phyloP scores from a whole-genome alignment of 73 alveolate genomes.

The Paramecium bursaria region DNA sequence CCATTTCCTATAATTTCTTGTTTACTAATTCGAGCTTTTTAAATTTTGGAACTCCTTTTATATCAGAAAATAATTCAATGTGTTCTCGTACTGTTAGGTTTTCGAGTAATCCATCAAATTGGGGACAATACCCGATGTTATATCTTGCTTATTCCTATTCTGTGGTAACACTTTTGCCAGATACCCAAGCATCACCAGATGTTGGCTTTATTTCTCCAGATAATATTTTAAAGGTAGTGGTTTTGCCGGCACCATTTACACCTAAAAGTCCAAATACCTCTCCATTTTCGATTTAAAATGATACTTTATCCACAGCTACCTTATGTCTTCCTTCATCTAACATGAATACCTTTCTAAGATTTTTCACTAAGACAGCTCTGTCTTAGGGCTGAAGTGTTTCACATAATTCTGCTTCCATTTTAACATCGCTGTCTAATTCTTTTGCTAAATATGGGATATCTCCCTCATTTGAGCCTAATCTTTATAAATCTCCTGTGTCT shows the following conservation, averaged over 20 bases:
- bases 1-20: conserved; percentile 91
- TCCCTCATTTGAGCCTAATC: conserved; percentile 11
- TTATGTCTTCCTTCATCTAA: conserved; percentile 68
- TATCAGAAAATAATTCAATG: conserved; percentile 90
- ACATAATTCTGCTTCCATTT: conserved; percentile 30
- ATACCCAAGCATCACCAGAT: conserved; percentile 88
- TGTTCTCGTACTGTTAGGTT: conserved; percentile 95
- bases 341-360: conserved; percentile 75
- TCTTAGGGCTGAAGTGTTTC: conserved; percentile 63
- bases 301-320: conserved; percentile 86
- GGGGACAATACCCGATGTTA: conserved; percentile 97
- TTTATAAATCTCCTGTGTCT: conserved; percentile 54
- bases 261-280: conserved; percentile 96
- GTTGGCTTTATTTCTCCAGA: conserved; percentile 94
- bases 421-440: conserved; percentile 70
- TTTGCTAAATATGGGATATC: conserved; percentile 40
- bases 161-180: conserved; percentile 82
- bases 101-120: conserved; percentile 94
- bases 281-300: conserved; percentile 89
- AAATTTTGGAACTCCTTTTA: conserved; percentile 92
- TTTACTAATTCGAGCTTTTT: conserved; percentile 76
- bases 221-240: conserved; percentile 91
- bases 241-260: conserved; percentile 97
- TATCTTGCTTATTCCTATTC: conserved; percentile 86
- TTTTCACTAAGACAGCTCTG: conserved; percentile 71